Conservation (phyloP, 2,329 filamentous ascomycete genomes). For the Pestalotiopsis sp. region DNA sequence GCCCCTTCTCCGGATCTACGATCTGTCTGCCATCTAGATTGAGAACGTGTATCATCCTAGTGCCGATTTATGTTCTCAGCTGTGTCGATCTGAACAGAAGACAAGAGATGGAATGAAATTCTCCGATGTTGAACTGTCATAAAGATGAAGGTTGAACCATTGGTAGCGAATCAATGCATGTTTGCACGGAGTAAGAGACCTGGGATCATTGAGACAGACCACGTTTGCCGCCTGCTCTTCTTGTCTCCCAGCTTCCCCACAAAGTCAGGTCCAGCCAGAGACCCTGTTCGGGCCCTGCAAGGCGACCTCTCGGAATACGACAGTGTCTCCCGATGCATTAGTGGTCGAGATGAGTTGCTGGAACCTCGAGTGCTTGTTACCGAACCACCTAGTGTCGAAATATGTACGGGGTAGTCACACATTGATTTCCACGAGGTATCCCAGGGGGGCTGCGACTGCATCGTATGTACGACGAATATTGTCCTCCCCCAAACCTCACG, state of each 20-base stretch:
- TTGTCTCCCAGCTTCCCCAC: background rate
- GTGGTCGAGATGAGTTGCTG: background rate
- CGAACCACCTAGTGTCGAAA: background rate
- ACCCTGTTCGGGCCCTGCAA: background rate
- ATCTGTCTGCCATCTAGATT: background rate
- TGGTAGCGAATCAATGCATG: background rate
- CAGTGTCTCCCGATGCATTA: background rate
- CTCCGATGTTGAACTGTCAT: background rate
- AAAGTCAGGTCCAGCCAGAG: background rate
- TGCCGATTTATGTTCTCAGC: background rate
- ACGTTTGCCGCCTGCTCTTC: background rate
- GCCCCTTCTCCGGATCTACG: background rate
- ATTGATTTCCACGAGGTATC: background rate
- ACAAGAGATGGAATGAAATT: background rate
- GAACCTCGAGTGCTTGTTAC: background rate
- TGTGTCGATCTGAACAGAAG: background rate
- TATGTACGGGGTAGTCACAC: background rate
- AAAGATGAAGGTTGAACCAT: background rate
- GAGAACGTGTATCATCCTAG: background rate
- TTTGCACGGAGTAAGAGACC: background rate
- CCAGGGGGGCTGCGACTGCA: background rate
- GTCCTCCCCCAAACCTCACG: background rate
- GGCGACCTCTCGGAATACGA: slow-evolving; percentile 7
- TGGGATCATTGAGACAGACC: background rate
- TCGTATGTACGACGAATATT: background rate